A percentile compares a stretch with the other conserved stretches of the same genome.
Evolutionary conservation across 2,329 filamentous ascomycete species (phyloP).

Genomic region (Colletotrichum zoysiae): DNA sequence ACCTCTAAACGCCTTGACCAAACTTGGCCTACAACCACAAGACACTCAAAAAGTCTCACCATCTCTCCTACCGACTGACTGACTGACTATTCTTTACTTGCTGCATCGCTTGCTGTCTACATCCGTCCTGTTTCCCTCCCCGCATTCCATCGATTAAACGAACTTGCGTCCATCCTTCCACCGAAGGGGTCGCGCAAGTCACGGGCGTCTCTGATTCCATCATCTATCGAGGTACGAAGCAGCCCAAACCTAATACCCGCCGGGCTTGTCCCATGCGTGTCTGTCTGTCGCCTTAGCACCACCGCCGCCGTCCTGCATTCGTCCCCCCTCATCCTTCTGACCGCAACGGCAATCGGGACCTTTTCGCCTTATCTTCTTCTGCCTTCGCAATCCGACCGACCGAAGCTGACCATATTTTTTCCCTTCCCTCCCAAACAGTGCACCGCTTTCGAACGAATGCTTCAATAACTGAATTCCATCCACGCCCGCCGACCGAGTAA

Average conservation of each 20-base stretch:
- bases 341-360: conserved; percentile 26
- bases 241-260: conserved; percentile 26
- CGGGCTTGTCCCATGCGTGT: conserved; percentile 30
- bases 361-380: conserved; percentile 37
- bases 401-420: conserved; percentile 33
- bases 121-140: conserved; percentile 21
- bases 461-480: conserved; percentile 31
- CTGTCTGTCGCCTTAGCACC: conserved; percentile 33
- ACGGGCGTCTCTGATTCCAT: background rate
- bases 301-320: conserved; percentile 31
- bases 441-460: conserved; percentile 26
- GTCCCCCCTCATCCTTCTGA: conserved; percentile 21
- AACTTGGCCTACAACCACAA: conserved; percentile 11
- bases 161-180: background rate
- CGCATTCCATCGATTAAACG: conserved; percentile 29
- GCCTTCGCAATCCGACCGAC: conserved; percentile 29
- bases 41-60: conserved; percentile 11
- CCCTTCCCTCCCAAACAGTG: conserved; percentile 7
- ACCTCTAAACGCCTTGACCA: conserved; percentile 21
- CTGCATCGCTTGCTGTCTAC: conserved; percentile 20
- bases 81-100: conserved; percentile 15
- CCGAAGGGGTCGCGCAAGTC: conserved; percentile 12
- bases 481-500: conserved; percentile 9
- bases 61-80: conserved; percentile 16
- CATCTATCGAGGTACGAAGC: conserved; percentile 32